These are phyloP conservation scores for Aspergillus tamarii DNA, from an alignment of 2,329 filamentous ascomycete genomes.

Conservation along the genomic window DNA sequence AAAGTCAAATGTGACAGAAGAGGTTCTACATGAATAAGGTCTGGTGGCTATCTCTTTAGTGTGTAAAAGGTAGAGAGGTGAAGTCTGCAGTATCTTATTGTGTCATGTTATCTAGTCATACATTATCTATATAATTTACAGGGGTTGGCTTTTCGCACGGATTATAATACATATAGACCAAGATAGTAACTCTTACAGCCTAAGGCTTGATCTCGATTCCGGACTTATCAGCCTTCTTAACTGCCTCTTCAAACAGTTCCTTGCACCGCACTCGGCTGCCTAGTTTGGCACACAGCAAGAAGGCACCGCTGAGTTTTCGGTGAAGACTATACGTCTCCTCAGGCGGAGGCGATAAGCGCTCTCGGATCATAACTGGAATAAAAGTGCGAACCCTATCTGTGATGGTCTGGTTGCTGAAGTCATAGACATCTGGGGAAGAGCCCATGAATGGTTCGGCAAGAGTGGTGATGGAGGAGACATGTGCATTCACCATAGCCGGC, in stretches of 20 bases:
- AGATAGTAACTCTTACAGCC: not conserved
- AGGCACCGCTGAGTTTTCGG: conserved; percentile 92
- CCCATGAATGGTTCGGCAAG: conserved; percentile 87
- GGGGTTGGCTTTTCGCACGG: not conserved
- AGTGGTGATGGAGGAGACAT: conserved; percentile 83
- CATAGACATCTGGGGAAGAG: conserved; percentile 78
- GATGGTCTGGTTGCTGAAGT: conserved; percentile 93
- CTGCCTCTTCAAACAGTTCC: conserved; percentile 66
- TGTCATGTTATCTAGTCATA: not conserved
- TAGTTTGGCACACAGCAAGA: conserved; percentile 83
- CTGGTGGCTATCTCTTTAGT: not conserved
- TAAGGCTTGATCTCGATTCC: conserved; percentile 11
- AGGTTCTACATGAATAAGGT: too few relatives aligned
- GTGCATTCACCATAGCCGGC: conserved; percentile 82
- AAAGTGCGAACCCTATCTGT: conserved; percentile 86
- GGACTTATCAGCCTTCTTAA: conserved; percentile 31
- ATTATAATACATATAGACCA: not conserved
- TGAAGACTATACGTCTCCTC: conserved; percentile 98
- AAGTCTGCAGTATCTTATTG: not conserved
- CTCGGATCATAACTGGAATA: conserved; percentile 91
- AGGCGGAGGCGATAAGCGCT: conserved; percentile 85
- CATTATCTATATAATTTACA: conserved; percentile 11
- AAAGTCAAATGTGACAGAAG: not conserved
- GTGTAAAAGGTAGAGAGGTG: not conserved
- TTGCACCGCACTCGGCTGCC: conserved; percentile 82